Evolutionary conservation across 2,329 filamentous ascomycete species (phyloP).

Genomic region (Colletotrichum tabaci): DNA sequence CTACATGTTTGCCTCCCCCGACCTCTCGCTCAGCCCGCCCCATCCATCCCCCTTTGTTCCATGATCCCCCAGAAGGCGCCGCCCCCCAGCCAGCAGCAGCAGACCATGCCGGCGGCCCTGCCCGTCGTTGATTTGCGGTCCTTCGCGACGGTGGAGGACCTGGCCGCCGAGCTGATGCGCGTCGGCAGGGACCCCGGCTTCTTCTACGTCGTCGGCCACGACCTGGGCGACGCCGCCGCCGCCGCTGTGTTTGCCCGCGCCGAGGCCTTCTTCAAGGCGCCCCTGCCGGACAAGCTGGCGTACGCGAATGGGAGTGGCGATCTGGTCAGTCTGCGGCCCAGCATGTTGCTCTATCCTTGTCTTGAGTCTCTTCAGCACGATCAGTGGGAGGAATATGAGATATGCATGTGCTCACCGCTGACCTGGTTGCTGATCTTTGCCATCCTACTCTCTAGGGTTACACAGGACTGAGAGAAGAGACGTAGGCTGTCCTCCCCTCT

Average conservation of each 20-base stretch:
- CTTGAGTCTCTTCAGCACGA: too few relatives aligned
- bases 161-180: conserved; percentile 40
- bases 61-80: background rate
- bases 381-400: too few relatives aligned
- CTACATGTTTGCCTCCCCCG: background rate
- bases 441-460: conserved; percentile 27
- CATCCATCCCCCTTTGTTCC: background rate
- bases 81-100: background rate
- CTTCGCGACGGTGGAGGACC: conserved; percentile 22
- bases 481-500: conserved; percentile 15
- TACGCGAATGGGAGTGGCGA: conserved; percentile 41
- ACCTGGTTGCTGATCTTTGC: background rate
- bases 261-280: conserved; percentile 33
- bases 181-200: conserved; percentile 43
- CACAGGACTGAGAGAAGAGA: conserved; percentile 43
- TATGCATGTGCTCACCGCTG: background rate
- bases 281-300: conserved; percentile 21
- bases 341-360: too few relatives aligned
- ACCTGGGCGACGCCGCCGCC: conserved; percentile 36
- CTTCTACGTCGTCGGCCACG: conserved; percentile 42
- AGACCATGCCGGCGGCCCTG: conserved; percentile 29
- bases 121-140: conserved; percentile 38
- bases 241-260: conserved; percentile 36
- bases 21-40: too few relatives aligned
- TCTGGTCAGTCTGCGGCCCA: conserved; percentile 30